These are phyloP conservation scores for Mollisiaceae sp. DNA, from an alignment of 2,329 filamentous ascomycete genomes.

Conservation along the genomic window DNA sequence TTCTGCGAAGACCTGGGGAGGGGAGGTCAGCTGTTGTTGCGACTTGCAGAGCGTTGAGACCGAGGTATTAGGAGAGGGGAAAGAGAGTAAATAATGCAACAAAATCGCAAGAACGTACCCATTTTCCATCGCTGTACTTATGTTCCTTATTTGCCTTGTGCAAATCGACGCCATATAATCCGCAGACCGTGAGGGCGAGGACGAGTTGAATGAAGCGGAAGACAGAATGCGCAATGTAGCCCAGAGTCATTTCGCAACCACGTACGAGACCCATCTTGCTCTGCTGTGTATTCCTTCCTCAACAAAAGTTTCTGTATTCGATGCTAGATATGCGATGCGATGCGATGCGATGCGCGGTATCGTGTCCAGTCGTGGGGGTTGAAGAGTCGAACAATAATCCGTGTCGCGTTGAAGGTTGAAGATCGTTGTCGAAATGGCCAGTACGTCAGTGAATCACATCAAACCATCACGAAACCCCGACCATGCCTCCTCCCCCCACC, in stretches of 20 bases:
- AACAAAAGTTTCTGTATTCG: background rate
- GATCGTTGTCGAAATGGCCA: background rate
- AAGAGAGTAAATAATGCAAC: background rate
- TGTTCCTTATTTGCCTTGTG: constrained; percentile 55
- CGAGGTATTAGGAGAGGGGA: constrained; percentile 1
- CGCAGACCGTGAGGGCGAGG: constrained; percentile 76
- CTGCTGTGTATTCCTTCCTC: background rate
- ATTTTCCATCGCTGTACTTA: constrained; percentile 66
- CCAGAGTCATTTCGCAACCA: constrained; percentile 29
- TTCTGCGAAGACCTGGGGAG: constrained; percentile 69
- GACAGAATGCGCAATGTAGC: constrained; percentile 60
- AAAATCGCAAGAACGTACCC: constrained; percentile 57
- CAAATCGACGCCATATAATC: constrained; percentile 77
- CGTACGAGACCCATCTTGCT: constrained; percentile 32
- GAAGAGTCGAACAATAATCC: background rate
- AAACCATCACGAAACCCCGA: constrained; percentile 4
- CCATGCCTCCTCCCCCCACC: background rate
- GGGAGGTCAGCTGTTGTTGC: background rate
- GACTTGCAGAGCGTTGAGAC: background rate
- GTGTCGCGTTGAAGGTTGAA: background rate
- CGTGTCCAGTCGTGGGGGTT: background rate
- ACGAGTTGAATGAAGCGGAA: constrained; percentile 80
- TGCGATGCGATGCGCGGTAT: background rate
- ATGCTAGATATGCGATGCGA: background rate
- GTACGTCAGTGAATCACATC: constrained; percentile 5